Base-by-base conservation (phyloP, 1,284 basidiomycete species). In the Chalciporus sp. region DNA sequence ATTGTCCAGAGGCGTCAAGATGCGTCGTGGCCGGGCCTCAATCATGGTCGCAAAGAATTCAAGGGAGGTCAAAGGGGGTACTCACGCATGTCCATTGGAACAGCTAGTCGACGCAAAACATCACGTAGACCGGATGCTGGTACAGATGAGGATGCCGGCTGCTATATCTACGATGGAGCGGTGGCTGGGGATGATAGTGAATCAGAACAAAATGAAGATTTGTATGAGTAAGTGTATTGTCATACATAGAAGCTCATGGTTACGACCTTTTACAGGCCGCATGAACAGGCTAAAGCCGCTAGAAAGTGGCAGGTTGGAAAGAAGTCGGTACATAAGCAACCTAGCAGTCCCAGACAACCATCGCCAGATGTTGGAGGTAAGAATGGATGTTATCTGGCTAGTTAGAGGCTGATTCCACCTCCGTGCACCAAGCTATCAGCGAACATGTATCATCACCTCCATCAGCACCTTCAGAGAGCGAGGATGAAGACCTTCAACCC, bases 21-120 rank as follows among this genome's bases (percentile, higher is more conserved):
- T 7, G n/a, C 33, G 26, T 29, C 47, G 49, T 11, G 39, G 42
- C 27, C 19, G 63, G 23, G 49, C 1, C 14, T 7, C 7, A 53
- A 51, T 28, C 28, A 9, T n/a, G 14, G 44, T 41, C 50, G 26
- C 40, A 67, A 51, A 42, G 40, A 20, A 17, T 43, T 11, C 33
- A 20, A 28, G 7, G 46, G 40, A 19, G 10, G 23, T 20, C 47
- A 47, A 35, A 55, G 45, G 43, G 55, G 33, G 27, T 54, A 58
- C n/a, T 52, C 54, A 9, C 63, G 67, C 43, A 67, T 67, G 63
- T 61, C 64, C 16, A 62, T 61, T 2, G 58, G 61, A 29, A 53
- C 60, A 11, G 45, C 55, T 5, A 8, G 42, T 29, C 56, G 43
- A 44, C 53, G 41, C 23, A 39, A 48, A 23, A 7, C 26, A 20